phyloP scores from a whole-genome alignment of 768 basidiomycete species.

The Collybia sordida region DNA sequence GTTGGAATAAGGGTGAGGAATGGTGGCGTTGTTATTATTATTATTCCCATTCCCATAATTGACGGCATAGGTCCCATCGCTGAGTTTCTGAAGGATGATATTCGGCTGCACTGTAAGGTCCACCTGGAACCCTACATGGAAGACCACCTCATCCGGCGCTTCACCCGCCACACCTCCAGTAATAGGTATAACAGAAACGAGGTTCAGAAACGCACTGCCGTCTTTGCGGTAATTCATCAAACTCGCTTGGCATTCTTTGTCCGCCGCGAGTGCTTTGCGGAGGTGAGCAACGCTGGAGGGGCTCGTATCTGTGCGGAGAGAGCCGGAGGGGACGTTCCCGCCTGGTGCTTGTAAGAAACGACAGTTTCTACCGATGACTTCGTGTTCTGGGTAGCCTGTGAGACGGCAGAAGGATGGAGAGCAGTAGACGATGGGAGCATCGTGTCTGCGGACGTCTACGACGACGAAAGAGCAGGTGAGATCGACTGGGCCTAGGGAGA shows the following conservation, averaged over 20 bases:
- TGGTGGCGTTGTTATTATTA: slow-evolving; percentile 40
- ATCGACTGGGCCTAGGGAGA: slow-evolving; percentile 89
- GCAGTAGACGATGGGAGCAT: slow-evolving; percentile 89
- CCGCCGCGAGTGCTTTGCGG: slow-evolving; percentile 60
- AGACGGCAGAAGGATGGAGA: slow-evolving; percentile 79
- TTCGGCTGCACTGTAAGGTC: slow-evolving; percentile 87
- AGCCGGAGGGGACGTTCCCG: slow-evolving; percentile 33
- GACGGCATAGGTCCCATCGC: slow-evolving; percentile 74
- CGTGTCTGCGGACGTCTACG: slow-evolving; percentile 77
- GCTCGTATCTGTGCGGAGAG: slow-evolving; percentile 54
- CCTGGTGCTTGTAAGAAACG: slow-evolving; percentile 87
- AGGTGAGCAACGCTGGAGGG: slow-evolving; percentile 63
- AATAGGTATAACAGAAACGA: slow-evolving; percentile 89
- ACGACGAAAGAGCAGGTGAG: slow-evolving; percentile 91
- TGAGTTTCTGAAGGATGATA: slow-evolving; percentile 75
- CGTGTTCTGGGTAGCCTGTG: slow-evolving; percentile 71
- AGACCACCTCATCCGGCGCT: slow-evolving; percentile 72
- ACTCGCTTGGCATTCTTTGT: slow-evolving; percentile 87
- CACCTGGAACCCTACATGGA: slow-evolving; percentile 95
- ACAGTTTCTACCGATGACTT: slow-evolving; percentile 89
- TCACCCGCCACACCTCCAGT: slow-evolving; percentile 53
- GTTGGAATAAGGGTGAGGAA: slow-evolving; percentile 4
- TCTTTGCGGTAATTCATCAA: slow-evolving; percentile 89
- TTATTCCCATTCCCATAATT: no score
- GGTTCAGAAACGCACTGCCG: slow-evolving; percentile 86